Conservation (phyloP, 208 protist species). For the Trichomonas vaginalis region DNA sequence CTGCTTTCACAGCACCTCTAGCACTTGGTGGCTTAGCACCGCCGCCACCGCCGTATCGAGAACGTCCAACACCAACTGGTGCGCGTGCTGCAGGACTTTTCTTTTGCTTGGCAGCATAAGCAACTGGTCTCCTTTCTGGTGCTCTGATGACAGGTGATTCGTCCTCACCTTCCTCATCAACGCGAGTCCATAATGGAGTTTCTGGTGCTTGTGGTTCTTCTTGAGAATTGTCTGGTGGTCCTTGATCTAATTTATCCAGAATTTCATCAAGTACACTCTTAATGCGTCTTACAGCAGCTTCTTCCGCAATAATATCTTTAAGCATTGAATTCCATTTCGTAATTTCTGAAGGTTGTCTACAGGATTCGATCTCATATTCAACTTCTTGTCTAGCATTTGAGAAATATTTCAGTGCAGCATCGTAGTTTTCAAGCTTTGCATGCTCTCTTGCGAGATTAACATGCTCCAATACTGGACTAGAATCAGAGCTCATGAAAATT, state of each 20-base stretch:
- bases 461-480: background rate
- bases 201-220: background rate
- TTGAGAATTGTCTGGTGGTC: background rate
- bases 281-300: background rate
- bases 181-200: background rate
- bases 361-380: background rate
- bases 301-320: background rate
- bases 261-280: background rate
- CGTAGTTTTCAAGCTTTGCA: slow-evolving; percentile 38
- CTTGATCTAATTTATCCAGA: background rate
- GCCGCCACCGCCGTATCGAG: background rate
- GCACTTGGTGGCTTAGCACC: background rate
- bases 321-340: background rate
- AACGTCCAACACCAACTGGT: background rate
- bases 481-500: too few species aligned
- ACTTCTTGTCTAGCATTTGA: background rate
- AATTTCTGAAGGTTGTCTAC: background rate
- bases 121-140: background rate
- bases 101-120: background rate
- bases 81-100: background rate
- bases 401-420: slow-evolving; percentile 20
- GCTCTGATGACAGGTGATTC: background rate
- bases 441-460: slow-evolving; percentile 30
- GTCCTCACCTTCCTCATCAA: background rate
- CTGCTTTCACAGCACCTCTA: background rate